phyloP scores from a whole-genome alignment of 129 eudicot species.

The Daucus carota region DH1_v3.0 NC_030382.2:58256001-58256500 shows the following conservation, averaged over 20 bases:
- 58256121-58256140: neutral
- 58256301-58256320: neutral
- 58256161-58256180: conserved; percentile 26
- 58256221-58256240: conserved; percentile 88
- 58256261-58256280: neutral
- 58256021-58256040: conserved; percentile 80
- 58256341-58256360: neutral
- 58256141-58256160: conserved; percentile 14
- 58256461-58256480: neutral
- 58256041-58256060: conserved; percentile 74
- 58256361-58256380: neutral
- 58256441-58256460: neutral
- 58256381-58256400: neutral
- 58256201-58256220: conserved; percentile 81
- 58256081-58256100: conserved; percentile 87
- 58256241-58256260: conserved; percentile 73
- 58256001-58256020: conserved; percentile 78
- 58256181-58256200: conserved; percentile 85
- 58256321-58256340: conserved; percentile 1
- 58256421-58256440: neutral
- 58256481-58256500: neutral
- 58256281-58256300: neutral
- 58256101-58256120: conserved; percentile 45
- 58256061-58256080: conserved; percentile 95
- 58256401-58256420: neutral